Evolutionary conservation across 2,329 filamentous ascomycete genomes (phyloP).

Genomic region (Aspergillus sp.): DNA sequence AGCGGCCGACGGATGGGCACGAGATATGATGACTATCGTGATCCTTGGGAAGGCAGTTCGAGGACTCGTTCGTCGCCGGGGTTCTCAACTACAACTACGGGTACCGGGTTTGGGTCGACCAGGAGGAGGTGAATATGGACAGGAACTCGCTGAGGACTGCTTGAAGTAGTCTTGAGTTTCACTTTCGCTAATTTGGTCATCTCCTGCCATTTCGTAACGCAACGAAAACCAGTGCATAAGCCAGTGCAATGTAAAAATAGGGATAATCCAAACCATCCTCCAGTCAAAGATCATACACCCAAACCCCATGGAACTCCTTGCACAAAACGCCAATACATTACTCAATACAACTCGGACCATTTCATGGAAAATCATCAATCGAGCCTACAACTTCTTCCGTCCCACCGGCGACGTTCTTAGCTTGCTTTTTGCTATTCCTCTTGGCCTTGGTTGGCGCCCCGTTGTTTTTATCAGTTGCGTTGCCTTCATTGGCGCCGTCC

Average conservation of each 20-base stretch:
- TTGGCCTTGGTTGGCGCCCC: slow-evolving; percentile 21
- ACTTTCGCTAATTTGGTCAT: background rate
- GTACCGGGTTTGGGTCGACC: slow-evolving; percentile 43
- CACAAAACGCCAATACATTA: background rate
- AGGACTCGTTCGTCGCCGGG: slow-evolving; percentile 24
- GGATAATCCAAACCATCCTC: too few relatives aligned
- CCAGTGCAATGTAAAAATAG: background rate
- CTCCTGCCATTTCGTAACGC: background rate
- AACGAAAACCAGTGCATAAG: background rate
- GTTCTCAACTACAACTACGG: slow-evolving; percentile 27
- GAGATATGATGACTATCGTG: slow-evolving; percentile 11
- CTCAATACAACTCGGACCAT: background rate
- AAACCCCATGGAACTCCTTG: slow-evolving; percentile 1
- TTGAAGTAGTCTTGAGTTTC: background rate
- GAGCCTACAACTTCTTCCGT: slow-evolving; percentile 36
- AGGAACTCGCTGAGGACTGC: background rate
- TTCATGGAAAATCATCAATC: slow-evolving; percentile 29
- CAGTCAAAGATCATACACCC: background rate
- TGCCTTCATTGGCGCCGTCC: slow-evolving; percentile 24
- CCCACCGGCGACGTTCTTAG: slow-evolving; percentile 24
- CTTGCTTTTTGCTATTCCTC: slow-evolving; percentile 24
- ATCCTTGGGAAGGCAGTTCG: slow-evolving; percentile 29
- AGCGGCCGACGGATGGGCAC: slow-evolving; percentile 10
- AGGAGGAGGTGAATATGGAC: slow-evolving; percentile 28
- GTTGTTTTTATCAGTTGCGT: slow-evolving; percentile 25